These are phyloP conservation scores for Hypsizygus ulmarius DNA, from an alignment of 1,284 basidiomycete genomes.

Conservation along the genomic window DNA sequence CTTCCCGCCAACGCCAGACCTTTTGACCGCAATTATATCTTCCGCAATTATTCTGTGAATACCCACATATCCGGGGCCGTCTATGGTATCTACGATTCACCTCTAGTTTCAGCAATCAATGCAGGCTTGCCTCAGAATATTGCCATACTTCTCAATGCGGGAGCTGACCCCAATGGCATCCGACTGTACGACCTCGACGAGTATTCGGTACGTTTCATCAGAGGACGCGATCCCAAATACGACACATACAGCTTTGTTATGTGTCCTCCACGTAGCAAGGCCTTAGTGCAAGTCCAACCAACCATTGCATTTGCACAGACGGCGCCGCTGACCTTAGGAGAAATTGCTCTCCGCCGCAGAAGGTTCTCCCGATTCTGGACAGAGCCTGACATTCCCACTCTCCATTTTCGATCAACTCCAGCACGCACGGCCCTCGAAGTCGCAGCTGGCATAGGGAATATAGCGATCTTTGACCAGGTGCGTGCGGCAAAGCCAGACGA, in stretches of 20 bases:
- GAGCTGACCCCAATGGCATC: background rate
- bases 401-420: background rate
- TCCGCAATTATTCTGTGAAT: background rate
- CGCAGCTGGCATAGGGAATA: constrained; percentile 1
- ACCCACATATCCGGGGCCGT: background rate
- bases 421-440: constrained; percentile 2
- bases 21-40: background rate
- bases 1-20: background rate
- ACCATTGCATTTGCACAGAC: background rate
- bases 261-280: background rate
- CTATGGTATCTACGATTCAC: background rate
- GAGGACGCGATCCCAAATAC: background rate
- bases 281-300: background rate
- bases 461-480: constrained; percentile 5
- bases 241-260: background rate
- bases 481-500: constrained; percentile 5
- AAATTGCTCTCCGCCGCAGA: background rate
- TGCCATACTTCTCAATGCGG: background rate
- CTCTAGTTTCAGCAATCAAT: background rate
- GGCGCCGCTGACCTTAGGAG: background rate
- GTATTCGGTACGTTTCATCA: background rate
- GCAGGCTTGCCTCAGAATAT: background rate
- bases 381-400: constrained; percentile 1
- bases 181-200: background rate
- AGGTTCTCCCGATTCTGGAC: constrained; percentile 6